These are phyloP conservation scores for Hygrocybe punicea DNA, from an alignment of 768 basidiomycete genomes.

Conservation along the genomic window DNA sequence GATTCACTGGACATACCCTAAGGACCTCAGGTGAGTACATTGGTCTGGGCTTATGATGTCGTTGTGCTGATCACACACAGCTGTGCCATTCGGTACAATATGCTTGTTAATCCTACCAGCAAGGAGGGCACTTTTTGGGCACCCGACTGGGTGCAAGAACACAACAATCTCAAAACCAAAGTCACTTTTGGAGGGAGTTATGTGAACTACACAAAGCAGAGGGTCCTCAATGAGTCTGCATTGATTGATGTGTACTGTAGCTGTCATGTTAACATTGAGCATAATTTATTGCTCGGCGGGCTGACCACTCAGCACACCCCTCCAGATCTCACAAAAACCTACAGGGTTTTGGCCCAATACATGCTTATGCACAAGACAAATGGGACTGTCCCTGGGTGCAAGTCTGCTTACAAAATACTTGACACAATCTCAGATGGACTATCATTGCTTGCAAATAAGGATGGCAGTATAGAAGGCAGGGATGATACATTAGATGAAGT, in stretches of 20 bases:
- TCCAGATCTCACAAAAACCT: slow-evolving; percentile 27
- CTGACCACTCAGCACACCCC: slow-evolving; percentile 25
- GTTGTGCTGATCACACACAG: slow-evolving; percentile 6
- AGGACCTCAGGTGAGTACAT: not conserved
- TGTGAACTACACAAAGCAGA: slow-evolving; percentile 36
- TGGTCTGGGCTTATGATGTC: slow-evolving; percentile 11
- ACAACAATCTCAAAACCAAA: slow-evolving; percentile 44
- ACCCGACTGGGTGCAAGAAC: slow-evolving; percentile 42
- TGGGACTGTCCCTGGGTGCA: slow-evolving; percentile 7
- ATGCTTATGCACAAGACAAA: slow-evolving; percentile 14
- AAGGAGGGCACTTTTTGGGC: slow-evolving; percentile 26
- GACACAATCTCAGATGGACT: slow-evolving; percentile 14
- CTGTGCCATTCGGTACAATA: slow-evolving; percentile 29
- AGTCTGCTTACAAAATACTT: slow-evolving; percentile 10
- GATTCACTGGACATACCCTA: slow-evolving; percentile 24
- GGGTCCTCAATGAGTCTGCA: no score
- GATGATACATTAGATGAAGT: not conserved
- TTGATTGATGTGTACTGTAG: slow-evolving; percentile 35
- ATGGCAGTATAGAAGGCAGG: not conserved
- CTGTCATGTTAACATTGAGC: slow-evolving; percentile 21
- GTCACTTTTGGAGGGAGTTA: slow-evolving; percentile 33
- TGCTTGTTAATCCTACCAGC: slow-evolving; percentile 40
- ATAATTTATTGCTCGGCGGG: no score
- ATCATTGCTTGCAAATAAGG: not conserved
- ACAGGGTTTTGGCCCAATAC: slow-evolving; percentile 14